phyloP scores from a whole-genome alignment of 2,329 filamentous ascomycete species.

The Colletotrichum higginsianum region DNA sequence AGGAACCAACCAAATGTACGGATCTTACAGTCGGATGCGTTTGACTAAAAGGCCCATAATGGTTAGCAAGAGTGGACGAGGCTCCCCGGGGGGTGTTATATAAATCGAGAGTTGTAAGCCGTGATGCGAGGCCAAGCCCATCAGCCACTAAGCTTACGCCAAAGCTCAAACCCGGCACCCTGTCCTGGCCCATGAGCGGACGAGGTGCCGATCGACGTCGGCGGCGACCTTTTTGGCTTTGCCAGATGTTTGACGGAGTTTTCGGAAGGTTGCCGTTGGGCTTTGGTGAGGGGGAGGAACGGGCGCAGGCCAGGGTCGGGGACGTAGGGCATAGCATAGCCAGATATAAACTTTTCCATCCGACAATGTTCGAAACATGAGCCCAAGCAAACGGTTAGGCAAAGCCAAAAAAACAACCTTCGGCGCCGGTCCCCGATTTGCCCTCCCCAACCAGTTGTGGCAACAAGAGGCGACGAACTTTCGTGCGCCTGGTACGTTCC shows the following conservation, averaged over 20 bases:
- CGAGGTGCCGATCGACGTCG: constrained; percentile 28
- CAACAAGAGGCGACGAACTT: constrained; percentile 33
- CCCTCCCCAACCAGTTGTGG: constrained; percentile 20
- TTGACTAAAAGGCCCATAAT: constrained; percentile 60
- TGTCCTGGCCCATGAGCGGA: constrained; percentile 21
- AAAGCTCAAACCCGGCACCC: constrained; percentile 25
- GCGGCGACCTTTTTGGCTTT: constrained; percentile 35
- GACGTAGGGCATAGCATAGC: constrained; percentile 35
- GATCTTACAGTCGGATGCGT: constrained; percentile 74
- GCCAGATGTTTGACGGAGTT: constrained; percentile 38
- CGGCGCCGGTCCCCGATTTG: constrained; percentile 32
- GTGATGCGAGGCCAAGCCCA: constrained; percentile 37
- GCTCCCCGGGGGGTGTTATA: constrained; percentile 1
- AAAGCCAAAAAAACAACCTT: constrained; percentile 38
- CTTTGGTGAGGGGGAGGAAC: constrained; percentile 33
- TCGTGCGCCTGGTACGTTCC: constrained; percentile 21
- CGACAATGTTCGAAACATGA: constrained; percentile 40
- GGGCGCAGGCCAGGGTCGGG: constrained; percentile 34
- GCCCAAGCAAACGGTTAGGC: constrained; percentile 37
- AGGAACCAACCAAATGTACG: constrained; percentile 89
- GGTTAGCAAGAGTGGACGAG: constrained; percentile 46
- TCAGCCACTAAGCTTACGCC: constrained; percentile 40
- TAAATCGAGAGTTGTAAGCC: constrained; percentile 22
- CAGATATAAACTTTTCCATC: constrained; percentile 40
- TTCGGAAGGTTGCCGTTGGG: constrained; percentile 38